Evolutionary conservation across 2,329 filamentous ascomycete species (phyloP), one percentile per base, ranked within the genome.

Genomic region (Aspergillus viridinutans): DNA sequence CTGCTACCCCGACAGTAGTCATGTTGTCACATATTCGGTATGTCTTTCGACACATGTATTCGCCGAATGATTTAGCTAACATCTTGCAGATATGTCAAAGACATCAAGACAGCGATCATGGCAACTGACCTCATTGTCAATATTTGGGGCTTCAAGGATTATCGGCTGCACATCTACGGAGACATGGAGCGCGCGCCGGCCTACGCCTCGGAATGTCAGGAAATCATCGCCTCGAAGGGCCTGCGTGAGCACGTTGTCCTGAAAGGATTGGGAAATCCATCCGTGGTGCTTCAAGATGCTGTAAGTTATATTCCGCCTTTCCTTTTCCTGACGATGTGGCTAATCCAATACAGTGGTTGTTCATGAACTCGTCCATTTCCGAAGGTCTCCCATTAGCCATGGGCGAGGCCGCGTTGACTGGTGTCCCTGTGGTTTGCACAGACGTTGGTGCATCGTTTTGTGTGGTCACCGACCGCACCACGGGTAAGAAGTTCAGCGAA

Each of bases 41-140:
- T 64, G 32, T 7, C 6, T 5, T 7, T 17, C 2, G 5, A 17
- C 12, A 38, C 6, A 17, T 38, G 32, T 6, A 17, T 17, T 29
- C 5, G 32, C 14, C 14, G 32, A 3, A 35, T 38, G 3, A 38
- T 2, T 38, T 38, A 17, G 14, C 32, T 38, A 14, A 38, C 32
- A 1, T 38, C 32, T 7, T 1, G 32, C 32, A 38, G 32, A 17
- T 38, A 38, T 38, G 72, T 70, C 51, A 87, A 87, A 67, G 85
- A 87, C 59, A 85, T 87, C 70, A 86, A 86, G 69, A 86, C 80
- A 1, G 84, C 85, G 3, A 78, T 87, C 26, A 74, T 86, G 5
- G 83, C 85, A 6, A 84, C 85, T 1, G 84, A 87, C 62, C 81
- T 87, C 59, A 86, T 87, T 59, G 80, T 86, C 61, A 86, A 87